Conservation (phyloP, 1,284 basidiomycete genomes). For the Athelia sp. region DNA sequence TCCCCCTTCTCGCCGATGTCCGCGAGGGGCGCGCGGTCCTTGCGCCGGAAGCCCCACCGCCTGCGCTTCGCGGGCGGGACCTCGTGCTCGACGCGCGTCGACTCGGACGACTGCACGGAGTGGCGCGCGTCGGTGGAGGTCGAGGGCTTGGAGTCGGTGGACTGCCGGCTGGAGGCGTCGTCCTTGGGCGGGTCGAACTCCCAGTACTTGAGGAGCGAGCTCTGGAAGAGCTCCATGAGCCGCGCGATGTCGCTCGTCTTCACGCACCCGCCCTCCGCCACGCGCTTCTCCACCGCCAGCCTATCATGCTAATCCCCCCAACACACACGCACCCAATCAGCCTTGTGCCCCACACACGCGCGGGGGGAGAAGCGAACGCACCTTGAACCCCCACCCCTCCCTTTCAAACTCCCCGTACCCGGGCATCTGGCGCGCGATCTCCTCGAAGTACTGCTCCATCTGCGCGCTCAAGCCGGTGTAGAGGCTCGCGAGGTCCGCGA, state of each 20-base stretch:
- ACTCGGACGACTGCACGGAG: neutral
- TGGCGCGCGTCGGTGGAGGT: too few species aligned
- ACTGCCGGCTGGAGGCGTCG: conserved; percentile 25
- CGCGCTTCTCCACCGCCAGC: conserved; percentile 59
- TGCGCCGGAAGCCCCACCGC: conserved; percentile 26
- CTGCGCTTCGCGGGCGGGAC: conserved; percentile 13
- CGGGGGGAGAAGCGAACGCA: too few species aligned
- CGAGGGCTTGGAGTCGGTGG: neutral
- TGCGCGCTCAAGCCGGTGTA: conserved; percentile 72
- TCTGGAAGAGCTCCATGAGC: conserved; percentile 83
- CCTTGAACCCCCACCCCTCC: conserved; percentile 76
- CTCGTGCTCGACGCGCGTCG: conserved; percentile 26
- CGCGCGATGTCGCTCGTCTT: conserved; percentile 76
- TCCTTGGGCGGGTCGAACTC: conserved; percentile 50
- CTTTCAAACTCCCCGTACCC: conserved; percentile 72
- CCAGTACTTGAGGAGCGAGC: conserved; percentile 66
- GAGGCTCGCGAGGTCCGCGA: conserved; percentile 72
- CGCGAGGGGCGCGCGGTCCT: conserved; percentile 17
- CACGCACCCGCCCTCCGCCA: conserved; percentile 45
- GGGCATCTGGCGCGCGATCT: conserved; percentile 49
- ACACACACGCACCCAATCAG: conserved; percentile 3
- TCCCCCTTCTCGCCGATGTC: neutral
- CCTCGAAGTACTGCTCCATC: conserved; percentile 76
- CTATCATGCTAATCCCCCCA: conserved; percentile 55
- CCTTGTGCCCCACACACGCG: too few species aligned